Base-by-base conservation (phyloP, 768 basidiomycete genomes). In the Phylloporus rhodoxanthus region DNA sequence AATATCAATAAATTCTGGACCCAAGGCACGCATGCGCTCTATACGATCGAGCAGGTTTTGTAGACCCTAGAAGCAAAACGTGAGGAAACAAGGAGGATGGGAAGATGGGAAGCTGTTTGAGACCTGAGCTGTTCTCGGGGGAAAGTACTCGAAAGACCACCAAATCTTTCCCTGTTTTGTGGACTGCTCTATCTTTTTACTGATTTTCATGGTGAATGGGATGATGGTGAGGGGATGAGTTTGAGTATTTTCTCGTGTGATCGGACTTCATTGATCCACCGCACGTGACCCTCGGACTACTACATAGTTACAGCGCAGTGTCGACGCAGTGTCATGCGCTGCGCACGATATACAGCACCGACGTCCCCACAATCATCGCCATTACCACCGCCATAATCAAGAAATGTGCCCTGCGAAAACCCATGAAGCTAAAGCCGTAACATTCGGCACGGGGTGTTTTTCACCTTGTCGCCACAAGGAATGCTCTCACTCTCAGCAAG, bases 71-170 rank as follows among this genome's bases (percentile, higher is more conserved):
- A 13, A 26, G 30, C 40, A 17, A 15, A 23, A 14, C 7, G 20
- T 9, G 21, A 47, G 48, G 30, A 32, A 30, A 13, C 10, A 14
- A n/a, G 3, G 2, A 8, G 36, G 56, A 21, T 34, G 51, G 48
- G 26, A 29, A 34, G 23, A 38, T 40, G 15, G 32, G 40, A 13
- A 50, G 43, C 17, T 26, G 32, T 48, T 33, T 61, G 68, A 51
- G 54, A 91, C 91, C 82, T 95, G 93, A 43, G 91, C 91, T 29
- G 93, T 96, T 55, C 93, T 76, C 19, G 91, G 94, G 49, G 96
- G 95, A 63, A 99, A 98, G 72, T 93, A 98, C 66, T 99, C 95
- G 67, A 99, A 98, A 32, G 91, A 93, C 94, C 94, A 99, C 87
- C 93, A 96, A 52, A 90, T 72, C 62, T 91, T 83, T 55, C 86